Evolutionary conservation across 306 rosid species (phyloP).

Genomic region (Cucurbita maxima): DNA sequence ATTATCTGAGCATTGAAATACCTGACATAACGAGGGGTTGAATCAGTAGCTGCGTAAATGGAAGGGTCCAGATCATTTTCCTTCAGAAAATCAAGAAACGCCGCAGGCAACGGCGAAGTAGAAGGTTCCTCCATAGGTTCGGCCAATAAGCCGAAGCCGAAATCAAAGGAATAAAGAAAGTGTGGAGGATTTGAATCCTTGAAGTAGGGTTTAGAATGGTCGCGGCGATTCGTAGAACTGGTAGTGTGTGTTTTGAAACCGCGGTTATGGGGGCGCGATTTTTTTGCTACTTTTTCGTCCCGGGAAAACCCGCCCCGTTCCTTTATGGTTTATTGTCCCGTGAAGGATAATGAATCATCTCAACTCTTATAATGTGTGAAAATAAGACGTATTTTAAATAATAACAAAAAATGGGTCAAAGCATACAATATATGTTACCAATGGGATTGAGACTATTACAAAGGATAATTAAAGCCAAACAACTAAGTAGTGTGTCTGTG

Average conservation of each 20-base stretch:
- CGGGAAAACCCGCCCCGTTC: neutral
- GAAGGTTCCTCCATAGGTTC: conserved; percentile 29
- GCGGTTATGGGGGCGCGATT: neutral
- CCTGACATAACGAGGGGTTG: conserved; percentile 81
- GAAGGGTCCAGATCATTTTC: conserved; percentile 60
- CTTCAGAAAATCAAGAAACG: conserved; percentile 48
- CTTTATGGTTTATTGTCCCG: too few relatives aligned
- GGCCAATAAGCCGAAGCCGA: neutral
- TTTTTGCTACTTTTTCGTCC: neutral
- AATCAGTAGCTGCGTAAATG: conserved; percentile 41
- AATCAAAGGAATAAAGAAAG: neutral
- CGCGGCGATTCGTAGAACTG: neutral
- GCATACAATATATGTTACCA: too few relatives aligned
- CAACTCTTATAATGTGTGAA: too few relatives aligned
- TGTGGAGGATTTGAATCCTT: neutral
- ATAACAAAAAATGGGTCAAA: too few relatives aligned
- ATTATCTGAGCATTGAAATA: conserved; percentile 6
- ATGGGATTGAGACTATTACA: too few relatives aligned
- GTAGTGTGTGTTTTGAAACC: neutral
- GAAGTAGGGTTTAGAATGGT: neutral
- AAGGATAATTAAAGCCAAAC: too few relatives aligned
- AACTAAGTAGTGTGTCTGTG: too few relatives aligned
- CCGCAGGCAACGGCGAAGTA: conserved; percentile 34
- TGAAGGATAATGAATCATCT: too few relatives aligned
- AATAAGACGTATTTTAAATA: too few relatives aligned